phyloP scores from a whole-genome alignment of 208 protist species.

The Acanthamoeba divionensis region DNA sequence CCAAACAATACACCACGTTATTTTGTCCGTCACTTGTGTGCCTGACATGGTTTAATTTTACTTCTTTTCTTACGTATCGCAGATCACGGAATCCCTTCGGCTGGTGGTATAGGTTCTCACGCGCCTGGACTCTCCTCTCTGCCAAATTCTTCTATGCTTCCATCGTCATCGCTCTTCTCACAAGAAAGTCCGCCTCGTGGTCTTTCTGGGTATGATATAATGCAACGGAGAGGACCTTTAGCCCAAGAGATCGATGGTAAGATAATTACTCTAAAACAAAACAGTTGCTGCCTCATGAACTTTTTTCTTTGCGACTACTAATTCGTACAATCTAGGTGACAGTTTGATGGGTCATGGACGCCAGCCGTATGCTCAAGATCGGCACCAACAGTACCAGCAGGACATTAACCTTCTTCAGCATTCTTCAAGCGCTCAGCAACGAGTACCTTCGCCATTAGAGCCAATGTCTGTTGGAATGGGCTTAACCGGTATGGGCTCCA shows the following conservation, averaged over 20 bases:
- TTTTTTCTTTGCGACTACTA: no score
- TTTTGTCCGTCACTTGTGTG: not conserved
- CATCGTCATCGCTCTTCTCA: no score
- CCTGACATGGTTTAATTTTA: not conserved
- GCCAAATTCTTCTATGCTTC: not conserved
- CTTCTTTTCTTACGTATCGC: not conserved
- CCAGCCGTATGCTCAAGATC: not conserved
- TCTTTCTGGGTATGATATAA: not conserved
- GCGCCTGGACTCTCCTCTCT: not conserved
- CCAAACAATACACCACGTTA: not conserved
- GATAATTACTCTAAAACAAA: no score
- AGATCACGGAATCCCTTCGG: not conserved
- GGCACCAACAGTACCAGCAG: not conserved
- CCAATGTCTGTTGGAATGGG: no score
- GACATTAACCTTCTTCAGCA: not conserved
- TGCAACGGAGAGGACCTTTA: not conserved
- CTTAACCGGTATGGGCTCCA: no score
- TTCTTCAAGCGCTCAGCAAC: not conserved
- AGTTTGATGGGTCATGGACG: not conserved
- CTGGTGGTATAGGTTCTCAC: not conserved
- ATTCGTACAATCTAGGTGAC: not conserved
- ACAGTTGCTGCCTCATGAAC: no score
- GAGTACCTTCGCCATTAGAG: no score
- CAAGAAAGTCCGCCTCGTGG: not conserved
- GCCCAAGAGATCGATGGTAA: not conserved